These are phyloP conservation scores for Pueraria montana DNA, from an alignment of 306 rosid genomes.

Conservation along the genomic window DNA sequence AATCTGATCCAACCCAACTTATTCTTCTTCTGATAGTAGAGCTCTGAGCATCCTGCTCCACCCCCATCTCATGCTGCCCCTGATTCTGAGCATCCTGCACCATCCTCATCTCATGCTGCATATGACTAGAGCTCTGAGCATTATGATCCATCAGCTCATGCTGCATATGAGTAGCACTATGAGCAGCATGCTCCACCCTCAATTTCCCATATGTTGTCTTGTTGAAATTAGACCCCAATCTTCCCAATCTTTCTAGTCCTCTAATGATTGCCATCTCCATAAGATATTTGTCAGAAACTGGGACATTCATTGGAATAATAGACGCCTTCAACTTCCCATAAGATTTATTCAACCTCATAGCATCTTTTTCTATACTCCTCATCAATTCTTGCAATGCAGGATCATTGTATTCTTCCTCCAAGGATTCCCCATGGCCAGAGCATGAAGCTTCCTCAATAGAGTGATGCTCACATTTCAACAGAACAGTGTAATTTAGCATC, in stretches of 20 bases:
- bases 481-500: neutral
- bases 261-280: neutral
- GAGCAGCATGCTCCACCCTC: constrained; percentile 29
- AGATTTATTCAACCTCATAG: constrained; percentile 18
- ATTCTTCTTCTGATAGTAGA: neutral
- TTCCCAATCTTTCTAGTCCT: neutral
- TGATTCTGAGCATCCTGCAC: neutral
- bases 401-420: constrained; percentile 28
- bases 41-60: too few species aligned
- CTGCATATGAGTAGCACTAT: neutral
- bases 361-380: constrained; percentile 1
- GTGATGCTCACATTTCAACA: neutral
- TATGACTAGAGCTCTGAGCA: neutral
- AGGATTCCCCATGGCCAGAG: too few species aligned
- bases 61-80: too few species aligned
- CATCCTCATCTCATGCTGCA: too few species aligned
- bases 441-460: too few species aligned
- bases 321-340: constrained; percentile 23
- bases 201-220: constrained; percentile 32
- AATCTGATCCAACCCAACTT: neutral
- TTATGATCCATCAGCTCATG: neutral
- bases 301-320: neutral
- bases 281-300: neutral
- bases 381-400: neutral
- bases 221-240: neutral